These are phyloP conservation scores for Aspergillus incahuasiensis DNA, from an alignment of 495 filamentous ascomycete species.

Conservation along the genomic window DNA sequence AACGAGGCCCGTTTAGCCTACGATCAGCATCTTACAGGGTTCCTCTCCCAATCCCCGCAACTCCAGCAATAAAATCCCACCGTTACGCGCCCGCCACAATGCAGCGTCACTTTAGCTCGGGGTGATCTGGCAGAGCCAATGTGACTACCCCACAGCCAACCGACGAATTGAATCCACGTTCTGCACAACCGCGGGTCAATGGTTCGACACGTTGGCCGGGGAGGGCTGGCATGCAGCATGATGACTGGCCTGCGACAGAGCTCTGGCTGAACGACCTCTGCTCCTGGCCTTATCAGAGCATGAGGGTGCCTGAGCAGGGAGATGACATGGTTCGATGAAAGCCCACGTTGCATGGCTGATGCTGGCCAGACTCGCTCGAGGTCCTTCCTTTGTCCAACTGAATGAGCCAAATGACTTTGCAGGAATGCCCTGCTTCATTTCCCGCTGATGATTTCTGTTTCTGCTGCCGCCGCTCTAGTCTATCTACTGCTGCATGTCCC, in stretches of 20 bases:
- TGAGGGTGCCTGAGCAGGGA: slow-evolving; percentile 10
- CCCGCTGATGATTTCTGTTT: slow-evolving; percentile 9
- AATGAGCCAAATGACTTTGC: not conserved
- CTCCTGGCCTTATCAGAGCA: slow-evolving; percentile 8
- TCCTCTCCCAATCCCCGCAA: slow-evolving; percentile 1
- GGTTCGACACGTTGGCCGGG: slow-evolving; percentile 18
- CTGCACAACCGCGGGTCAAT: slow-evolving; percentile 15
- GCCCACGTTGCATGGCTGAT: slow-evolving; percentile 10
- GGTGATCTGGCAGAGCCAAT: slow-evolving; percentile 8
- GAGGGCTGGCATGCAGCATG: slow-evolving; percentile 5
- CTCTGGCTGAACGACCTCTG: not conserved
- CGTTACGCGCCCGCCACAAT: slow-evolving; percentile 22
- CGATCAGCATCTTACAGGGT: not conserved
- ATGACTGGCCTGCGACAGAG: slow-evolving; percentile 3
- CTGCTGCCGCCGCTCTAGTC: slow-evolving; percentile 9
- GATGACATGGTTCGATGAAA: not conserved
- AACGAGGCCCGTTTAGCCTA: not conserved
- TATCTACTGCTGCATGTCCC: not conserved
- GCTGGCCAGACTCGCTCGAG: not conserved
- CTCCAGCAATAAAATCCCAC: slow-evolving; percentile 15
- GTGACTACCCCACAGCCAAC: slow-evolving; percentile 12
- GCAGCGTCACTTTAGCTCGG: not conserved
- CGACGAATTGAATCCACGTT: slow-evolving; percentile 14
- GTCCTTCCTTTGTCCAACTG: not conserved
- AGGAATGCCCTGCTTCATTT: slow-evolving; percentile 3